Percentiles rank a stretch among this genome's conserved stretches.
phyloP scores from a whole-genome alignment of 805 yeast species.

The Saccharomycopsis fodiens region DNA sequence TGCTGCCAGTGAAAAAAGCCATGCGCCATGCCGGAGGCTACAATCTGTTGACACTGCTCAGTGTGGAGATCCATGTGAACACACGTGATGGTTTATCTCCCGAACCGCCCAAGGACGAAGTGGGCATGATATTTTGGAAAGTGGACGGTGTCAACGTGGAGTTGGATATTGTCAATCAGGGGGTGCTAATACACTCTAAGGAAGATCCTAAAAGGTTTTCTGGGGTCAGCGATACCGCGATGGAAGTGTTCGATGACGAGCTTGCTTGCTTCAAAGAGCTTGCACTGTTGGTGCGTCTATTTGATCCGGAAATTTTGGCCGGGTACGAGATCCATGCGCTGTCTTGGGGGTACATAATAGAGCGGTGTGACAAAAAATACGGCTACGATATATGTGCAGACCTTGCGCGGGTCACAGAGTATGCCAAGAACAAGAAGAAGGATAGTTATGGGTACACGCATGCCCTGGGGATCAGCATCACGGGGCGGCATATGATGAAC shows the following conservation, averaged over 20 bases:
- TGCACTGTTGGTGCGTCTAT: slow-evolving; percentile 43
- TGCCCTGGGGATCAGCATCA: slow-evolving; percentile 57
- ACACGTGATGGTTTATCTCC: slow-evolving; percentile 47
- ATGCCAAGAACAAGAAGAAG: slow-evolving; percentile 44
- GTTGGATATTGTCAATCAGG: slow-evolving; percentile 31
- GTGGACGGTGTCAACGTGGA: slow-evolving; percentile 38
- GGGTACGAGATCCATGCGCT: slow-evolving; percentile 76
- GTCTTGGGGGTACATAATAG: slow-evolving; percentile 89
- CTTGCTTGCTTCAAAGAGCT: slow-evolving; percentile 48
- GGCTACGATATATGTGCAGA: slow-evolving; percentile 49
- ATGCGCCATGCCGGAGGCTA: slow-evolving; percentile 34
- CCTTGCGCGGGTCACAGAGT: slow-evolving; percentile 50
- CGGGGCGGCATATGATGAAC: slow-evolving; percentile 80
- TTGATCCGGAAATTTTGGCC: slow-evolving; percentile 82
- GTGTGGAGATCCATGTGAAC: slow-evolving; percentile 61
- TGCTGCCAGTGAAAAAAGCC: slow-evolving; percentile 29
- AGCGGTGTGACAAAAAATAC: slow-evolving; percentile 41
- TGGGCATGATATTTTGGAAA: slow-evolving; percentile 57
- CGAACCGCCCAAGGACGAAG: slow-evolving; percentile 55
- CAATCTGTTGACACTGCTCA: slow-evolving; percentile 43
- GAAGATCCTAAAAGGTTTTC: slow-evolving; percentile 9
- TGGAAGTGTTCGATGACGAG: slow-evolving; percentile 46
- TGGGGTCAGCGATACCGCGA: slow-evolving; percentile 24
- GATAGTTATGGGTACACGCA: slow-evolving; percentile 80
- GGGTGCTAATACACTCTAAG: slow-evolving; percentile 28